These are phyloP conservation scores for Eucalyptus tenuipes DNA, from an alignment of 345 rosid species.

Conservation along the genomic window DNA sequence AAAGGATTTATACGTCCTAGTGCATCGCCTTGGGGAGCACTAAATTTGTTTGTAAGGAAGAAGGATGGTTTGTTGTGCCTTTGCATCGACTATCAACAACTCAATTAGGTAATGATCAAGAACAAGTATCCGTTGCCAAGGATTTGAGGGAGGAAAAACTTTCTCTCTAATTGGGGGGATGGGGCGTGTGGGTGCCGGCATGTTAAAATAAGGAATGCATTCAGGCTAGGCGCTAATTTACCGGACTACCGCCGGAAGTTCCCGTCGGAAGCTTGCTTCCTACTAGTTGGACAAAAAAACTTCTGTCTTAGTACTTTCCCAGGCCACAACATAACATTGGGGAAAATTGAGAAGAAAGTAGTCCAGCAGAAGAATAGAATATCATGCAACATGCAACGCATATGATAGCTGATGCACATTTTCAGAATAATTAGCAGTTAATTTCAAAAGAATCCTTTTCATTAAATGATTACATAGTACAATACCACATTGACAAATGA, in stretches of 20 bases:
- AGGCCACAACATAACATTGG: not conserved
- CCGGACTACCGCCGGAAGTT: no score
- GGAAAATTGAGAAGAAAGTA: not conserved
- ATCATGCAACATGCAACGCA: not conserved
- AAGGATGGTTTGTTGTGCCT: fast-evolving
- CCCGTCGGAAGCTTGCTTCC: no score
- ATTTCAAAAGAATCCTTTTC: not conserved
- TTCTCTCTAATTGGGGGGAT: no score
- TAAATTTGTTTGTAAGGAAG: no score
- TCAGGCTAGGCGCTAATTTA: no score
- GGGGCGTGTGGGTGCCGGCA: fast-evolving
- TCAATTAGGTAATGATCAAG: no score
- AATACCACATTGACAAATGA: not conserved
- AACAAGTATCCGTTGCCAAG: no score
- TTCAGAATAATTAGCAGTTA: not conserved
- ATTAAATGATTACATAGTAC: not conserved
- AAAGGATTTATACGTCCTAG: no score
- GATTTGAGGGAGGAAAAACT: no score
- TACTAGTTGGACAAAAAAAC: not conserved
- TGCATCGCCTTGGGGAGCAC: no score
- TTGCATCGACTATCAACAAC: no score
- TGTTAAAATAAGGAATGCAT: no score
- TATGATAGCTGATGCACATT: not conserved
- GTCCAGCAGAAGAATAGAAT: not conserved
- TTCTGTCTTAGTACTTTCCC: not conserved